Evolutionary conservation across 345 rosid genomes (phyloP), one percentile per base, ranked within the genome.

Genomic region (Anacardium occidentale): DNA sequence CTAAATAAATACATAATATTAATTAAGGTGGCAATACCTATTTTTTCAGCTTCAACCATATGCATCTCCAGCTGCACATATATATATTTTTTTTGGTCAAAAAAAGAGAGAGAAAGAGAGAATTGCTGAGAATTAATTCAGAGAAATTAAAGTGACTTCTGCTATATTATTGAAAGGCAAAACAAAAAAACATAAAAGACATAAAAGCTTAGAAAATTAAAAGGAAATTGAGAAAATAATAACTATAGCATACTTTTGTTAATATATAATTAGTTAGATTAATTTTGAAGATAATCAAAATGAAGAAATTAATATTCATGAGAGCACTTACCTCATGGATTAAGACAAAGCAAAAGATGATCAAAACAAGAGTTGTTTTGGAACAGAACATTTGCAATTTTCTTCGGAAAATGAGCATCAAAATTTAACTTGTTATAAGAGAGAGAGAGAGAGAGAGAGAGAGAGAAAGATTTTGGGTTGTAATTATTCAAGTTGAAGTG

Each of bases 21-120:
- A 37, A 37, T 37, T 37, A 37, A 5, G 42, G 26, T 4, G 20
- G 59, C 64, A 20, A 10, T 26, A 58, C 80, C 80, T 47, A 76
- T 74, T 40, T 62, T 25, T 62, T 29, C 10, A 26, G 77, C 83
- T 60, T 67, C 76, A 55, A 51, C 73, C 20, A 37, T 56, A 26
- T 44, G 26, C 62, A 54, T 45, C 72, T 25, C 59, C 26, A 80
- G 24, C 80, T 73, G 78, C 25, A 79, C 52, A 53, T 63, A 37
- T 18, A n/a, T n/a, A n/a, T n/a, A n/a, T n/a, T 21, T n/a, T n/a
- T n/a, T n/a, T n/a, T n/a, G n/a, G n/a, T n/a, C n/a, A 50, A 13
- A 50, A 50, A 47, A 11, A 47, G 2, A 47, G 48, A 63, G 14
- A 69, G 59, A 29, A 29, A n/a, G n/a, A n/a, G n/a, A n/a, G n/a